Percentiles rank a stretch among this genome's conserved stretches.
Conservation (phyloP, 306 rosid genomes). For the Malus fusca region DNA sequence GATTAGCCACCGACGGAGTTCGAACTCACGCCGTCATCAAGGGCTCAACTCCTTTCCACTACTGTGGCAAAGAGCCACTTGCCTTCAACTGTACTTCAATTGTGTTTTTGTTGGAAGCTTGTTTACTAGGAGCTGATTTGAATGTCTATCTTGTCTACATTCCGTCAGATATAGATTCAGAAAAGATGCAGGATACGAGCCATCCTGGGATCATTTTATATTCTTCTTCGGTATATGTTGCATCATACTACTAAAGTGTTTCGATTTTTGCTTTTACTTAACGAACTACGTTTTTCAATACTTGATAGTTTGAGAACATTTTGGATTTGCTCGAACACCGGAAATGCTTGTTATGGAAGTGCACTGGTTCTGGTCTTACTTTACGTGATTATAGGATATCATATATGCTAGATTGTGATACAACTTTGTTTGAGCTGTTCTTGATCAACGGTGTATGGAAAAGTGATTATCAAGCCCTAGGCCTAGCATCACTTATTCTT, state of each 20-base stretch:
- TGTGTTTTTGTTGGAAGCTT: no score
- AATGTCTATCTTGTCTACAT: no score
- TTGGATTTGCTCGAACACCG: neutral
- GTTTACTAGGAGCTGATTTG: no score
- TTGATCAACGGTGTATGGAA: neutral
- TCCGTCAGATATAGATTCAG: neutral
- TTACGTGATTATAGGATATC: neutral
- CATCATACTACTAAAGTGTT: neutral
- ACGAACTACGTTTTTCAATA: neutral
- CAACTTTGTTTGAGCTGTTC: neutral
- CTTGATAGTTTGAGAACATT: neutral
- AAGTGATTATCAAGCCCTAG: neutral
- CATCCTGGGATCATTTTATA: neutral
- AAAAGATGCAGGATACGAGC: neutral
- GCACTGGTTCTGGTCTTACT: neutral
- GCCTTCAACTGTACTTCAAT: no score
- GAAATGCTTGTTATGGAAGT: neutral
- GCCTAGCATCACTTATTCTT: neutral
- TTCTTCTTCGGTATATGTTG: neutral
- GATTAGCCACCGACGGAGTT: no score
- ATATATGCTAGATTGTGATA: neutral
- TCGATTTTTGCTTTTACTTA: neutral
- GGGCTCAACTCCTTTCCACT: no score
- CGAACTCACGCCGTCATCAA: no score
- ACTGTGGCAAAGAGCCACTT: no score